These are phyloP conservation scores for Mollisia scopiformis DNA, from an alignment of 2,329 filamentous ascomycete genomes.

Conservation along the genomic window DNA sequence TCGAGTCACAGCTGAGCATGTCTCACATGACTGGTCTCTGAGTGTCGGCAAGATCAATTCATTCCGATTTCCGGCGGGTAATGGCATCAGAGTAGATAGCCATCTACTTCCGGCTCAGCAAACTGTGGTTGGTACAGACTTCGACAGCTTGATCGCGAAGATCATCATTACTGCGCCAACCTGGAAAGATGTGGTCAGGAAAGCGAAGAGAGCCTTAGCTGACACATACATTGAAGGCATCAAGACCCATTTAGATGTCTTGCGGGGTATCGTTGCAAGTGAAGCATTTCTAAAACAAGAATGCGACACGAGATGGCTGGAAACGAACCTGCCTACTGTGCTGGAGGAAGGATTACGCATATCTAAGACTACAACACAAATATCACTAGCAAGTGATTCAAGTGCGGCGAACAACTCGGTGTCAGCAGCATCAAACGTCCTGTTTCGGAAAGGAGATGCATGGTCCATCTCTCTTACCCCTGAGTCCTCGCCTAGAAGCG, in stretches of 20 bases:
- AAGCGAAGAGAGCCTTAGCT: slow-evolving; percentile 56
- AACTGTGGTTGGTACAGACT: slow-evolving; percentile 48
- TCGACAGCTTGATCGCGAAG: slow-evolving; percentile 51
- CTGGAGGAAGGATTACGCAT: slow-evolving; percentile 37
- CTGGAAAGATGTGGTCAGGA: slow-evolving; percentile 55
- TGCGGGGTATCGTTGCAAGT: slow-evolving; percentile 56
- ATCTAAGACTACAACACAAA: slow-evolving; percentile 39
- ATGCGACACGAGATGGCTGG: slow-evolving; percentile 62
- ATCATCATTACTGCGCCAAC: slow-evolving; percentile 47
- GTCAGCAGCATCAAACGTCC: slow-evolving; percentile 40
- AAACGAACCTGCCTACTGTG: slow-evolving; percentile 45
- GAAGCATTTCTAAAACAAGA: slow-evolving; percentile 49
- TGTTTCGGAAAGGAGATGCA: slow-evolving; percentile 61
- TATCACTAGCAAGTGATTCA: slow-evolving; percentile 29
- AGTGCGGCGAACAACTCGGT: slow-evolving; percentile 13
- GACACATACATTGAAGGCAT: slow-evolving; percentile 60
- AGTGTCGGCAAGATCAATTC: slow-evolving; percentile 61
- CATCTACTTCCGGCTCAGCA: slow-evolving; percentile 40
- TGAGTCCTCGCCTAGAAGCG: slow-evolving; percentile 25
- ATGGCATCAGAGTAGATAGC: slow-evolving; percentile 52
- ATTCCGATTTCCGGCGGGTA: slow-evolving; percentile 57
- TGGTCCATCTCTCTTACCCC: slow-evolving; percentile 55
- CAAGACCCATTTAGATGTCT: slow-evolving; percentile 58
- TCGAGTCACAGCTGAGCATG: slow-evolving; percentile 47
- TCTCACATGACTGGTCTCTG: slow-evolving; percentile 51